Evolutionary conservation across 306 rosid species (phyloP), one percentile per base, ranked within the genome.

Genomic region (Inga leiocalycina): DNA sequence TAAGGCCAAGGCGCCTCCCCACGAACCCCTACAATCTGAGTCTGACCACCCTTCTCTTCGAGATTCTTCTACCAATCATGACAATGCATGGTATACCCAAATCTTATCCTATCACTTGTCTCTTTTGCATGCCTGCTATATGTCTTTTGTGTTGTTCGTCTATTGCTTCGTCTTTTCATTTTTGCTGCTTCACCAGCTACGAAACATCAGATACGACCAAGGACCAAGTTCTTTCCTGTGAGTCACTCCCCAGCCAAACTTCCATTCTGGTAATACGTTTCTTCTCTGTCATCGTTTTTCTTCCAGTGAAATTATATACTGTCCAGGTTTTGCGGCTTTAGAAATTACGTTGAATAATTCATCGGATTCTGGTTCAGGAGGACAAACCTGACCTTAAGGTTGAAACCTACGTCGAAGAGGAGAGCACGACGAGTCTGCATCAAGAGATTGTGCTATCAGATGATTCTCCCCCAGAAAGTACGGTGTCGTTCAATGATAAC

Each of bases 381-480:
- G 86, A 86, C 75, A 80, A 76, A 70, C 57, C 22, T 48, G 83
- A 41, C 24, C 62, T 51, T 24, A 48, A 87, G 80, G 35, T 71
- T 44, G 13, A 71, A 70, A 27, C 45, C 46, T 76, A 30, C 10
- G 46, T 35, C 3, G 69, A 10, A 51, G 79, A 69, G 54, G 77
- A 66, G 61, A 77, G 24, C 56, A 54, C 78, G 7, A 37, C 10
- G 30, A 13, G 79, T 35, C 20, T 52, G 64, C 79, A 83, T 20
- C 92, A 89, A 48, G 87, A 90, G 71, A 86, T 82, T 45, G 77
- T 61, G 19, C 67, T 86, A 3, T 82, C 81, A 34, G 89, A 86
- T 62, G 44, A 65, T 71, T 85, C 86, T 11, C 82, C 24, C 41
- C 89, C 80, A 71, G 88, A 78, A 84, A 87, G 87, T 70, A 84